Percentiles rank a stretch among this genome's conserved stretches.
Evolutionary conservation across 1,284 basidiomycete genomes (phyloP).

Genomic region (Porodaedalea pini): DNA sequence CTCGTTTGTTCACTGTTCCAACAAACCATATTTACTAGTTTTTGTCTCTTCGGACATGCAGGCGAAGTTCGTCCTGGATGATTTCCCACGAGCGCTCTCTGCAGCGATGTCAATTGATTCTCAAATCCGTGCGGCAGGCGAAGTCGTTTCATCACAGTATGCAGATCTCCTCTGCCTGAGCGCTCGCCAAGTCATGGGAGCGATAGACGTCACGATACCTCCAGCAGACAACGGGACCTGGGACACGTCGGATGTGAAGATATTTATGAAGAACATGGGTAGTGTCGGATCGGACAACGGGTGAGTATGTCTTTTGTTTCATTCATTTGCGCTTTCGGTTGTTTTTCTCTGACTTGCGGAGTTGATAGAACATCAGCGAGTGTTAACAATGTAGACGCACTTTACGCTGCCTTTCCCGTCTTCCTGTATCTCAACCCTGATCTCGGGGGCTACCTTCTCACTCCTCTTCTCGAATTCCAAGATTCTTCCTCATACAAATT

Average conservation of each 20-base stretch:
- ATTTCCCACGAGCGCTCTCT: conserved; percentile 33
- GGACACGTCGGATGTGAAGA: conserved; percentile 23
- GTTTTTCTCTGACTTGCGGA: no score
- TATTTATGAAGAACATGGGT: conserved; percentile 21
- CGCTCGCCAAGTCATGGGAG: conserved; percentile 38
- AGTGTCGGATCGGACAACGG: conserved; percentile 2
- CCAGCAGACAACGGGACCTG: conserved; percentile 28
- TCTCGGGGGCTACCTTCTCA: conserved; percentile 38
- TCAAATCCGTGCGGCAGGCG: conserved; percentile 32
- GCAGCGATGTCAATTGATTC: conserved; percentile 35
- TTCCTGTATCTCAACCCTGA: conserved; percentile 45
- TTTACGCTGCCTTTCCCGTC: conserved; percentile 46
- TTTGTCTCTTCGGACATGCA: background rate
- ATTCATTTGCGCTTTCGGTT: background rate
- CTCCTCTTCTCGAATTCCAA: conserved; percentile 44
- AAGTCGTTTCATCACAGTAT: conserved; percentile 33
- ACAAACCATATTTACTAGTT: no score
- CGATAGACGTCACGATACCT: conserved; percentile 37
- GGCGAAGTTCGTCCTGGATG: conserved; percentile 37
- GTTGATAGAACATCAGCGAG: conserved; percentile 22
- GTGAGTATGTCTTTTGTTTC: background rate
- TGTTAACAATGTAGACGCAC: conserved; percentile 45
- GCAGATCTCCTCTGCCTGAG: conserved; percentile 37
- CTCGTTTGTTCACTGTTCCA: background rate
- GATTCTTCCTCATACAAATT: conserved; percentile 27